Evolutionary conservation across 441 rosid genomes (phyloP), one percentile per base, ranked within the genome.

Genomic region (Eutrema salsugineum): DNA sequence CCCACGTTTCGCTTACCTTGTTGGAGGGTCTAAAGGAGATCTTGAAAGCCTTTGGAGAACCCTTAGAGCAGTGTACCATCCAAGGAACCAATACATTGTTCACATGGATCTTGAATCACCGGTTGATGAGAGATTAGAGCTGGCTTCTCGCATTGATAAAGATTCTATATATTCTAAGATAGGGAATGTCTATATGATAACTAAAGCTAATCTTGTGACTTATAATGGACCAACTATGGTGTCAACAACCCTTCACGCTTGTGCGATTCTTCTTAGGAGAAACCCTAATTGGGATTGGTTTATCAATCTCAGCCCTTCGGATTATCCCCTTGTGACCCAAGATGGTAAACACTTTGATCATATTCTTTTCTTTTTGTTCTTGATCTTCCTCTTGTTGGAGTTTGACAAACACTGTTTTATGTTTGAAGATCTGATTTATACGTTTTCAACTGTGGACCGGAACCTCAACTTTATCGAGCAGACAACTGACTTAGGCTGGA

Each of bases 171-270:
- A 84, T 81, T 68, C 91, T 36, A 76, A 81, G 67, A 68, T 81
- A 65, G 93, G 97, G 36, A 94, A 94, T 73, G 97, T 94, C 54
- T 78, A 79, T 71, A 84, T 94, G 97, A 86, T 80, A 70, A 68
- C 85, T 46, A 94, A 90, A 81, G 97, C 97, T 69, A 91, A 94
- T 80, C 90, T 91, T 93, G 97, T 94, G 66, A 94, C 99, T 6
- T 94, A 94, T 42, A 83, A 86, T 67, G 97, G 99, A 55, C 99
- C 99, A 4, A 91, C 99, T 24, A 94, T 94, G 99, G 99, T 94
- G 62, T 78, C 97, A 6, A 92, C 90, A 78, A 94, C 99, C 2
- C 97, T 92, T 76, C 99, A 94, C 65, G 99, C 97, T 69, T 90
- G 97, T 36, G 96, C 97, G 19, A 86, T 90, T 82, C 93, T 94